These are phyloP conservation scores for Kingdonia uniflora DNA, from an alignment of 164 flowering plant genomes.

Conservation along the genomic window DNA sequence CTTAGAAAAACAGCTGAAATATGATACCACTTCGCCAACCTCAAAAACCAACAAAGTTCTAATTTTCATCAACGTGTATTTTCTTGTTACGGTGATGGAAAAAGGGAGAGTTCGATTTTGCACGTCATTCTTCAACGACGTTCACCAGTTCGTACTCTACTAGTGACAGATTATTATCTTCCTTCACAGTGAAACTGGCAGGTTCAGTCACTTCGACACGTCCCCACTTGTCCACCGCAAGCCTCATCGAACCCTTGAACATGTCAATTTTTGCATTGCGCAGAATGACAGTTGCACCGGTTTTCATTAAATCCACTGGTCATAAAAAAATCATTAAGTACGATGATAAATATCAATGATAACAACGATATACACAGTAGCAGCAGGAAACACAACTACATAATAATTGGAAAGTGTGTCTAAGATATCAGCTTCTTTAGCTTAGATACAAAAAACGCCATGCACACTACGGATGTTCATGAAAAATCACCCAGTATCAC, in stretches of 20 bases:
- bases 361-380: no score
- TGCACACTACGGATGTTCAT: no score
- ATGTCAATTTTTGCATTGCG: slow-evolving; percentile 28
- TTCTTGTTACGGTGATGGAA: slow-evolving; percentile 1
- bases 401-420: no score
- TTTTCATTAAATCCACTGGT: slow-evolving; percentile 25
- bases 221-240: slow-evolving; percentile 34
- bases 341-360: no score
- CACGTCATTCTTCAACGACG: slow-evolving; percentile 24
- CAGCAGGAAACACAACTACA: no score
- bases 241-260: slow-evolving; percentile 38
- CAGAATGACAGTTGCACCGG: slow-evolving; percentile 21
- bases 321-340: not conserved
- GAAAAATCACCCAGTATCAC: no score
- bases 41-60: slow-evolving; percentile 10
- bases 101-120: not conserved
- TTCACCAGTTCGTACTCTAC: slow-evolving; percentile 27
- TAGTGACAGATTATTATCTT: slow-evolving; percentile 29
- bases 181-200: slow-evolving; percentile 24
- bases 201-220: slow-evolving; percentile 30
- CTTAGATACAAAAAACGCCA: no score
- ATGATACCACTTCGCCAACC: slow-evolving; percentile 6
- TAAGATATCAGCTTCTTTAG: no score
- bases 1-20: slow-evolving; percentile 2
- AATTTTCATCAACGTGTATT: slow-evolving; percentile 4